Conservation (phyloP, 1,284 basidiomycete species). For the Apiotrichum gamsii region DNA sequence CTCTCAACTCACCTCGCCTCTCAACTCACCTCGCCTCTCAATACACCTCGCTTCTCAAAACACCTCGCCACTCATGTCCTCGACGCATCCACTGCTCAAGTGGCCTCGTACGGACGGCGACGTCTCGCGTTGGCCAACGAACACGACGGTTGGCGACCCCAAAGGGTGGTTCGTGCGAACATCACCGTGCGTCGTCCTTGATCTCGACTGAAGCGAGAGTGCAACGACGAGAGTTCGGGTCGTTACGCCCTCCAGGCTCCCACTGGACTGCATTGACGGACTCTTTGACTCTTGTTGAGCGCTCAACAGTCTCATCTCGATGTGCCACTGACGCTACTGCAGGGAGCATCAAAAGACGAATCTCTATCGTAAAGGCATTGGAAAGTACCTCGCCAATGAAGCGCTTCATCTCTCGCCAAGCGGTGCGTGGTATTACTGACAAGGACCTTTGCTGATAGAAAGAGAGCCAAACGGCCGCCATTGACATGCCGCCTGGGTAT, state of each 20-base stretch:
- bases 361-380: slow-evolving; percentile 28
- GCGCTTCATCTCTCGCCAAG: slow-evolving; percentile 8
- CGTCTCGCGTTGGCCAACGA: slow-evolving; percentile 1
- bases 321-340: too few relatives aligned
- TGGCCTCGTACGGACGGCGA: slow-evolving; percentile 15
- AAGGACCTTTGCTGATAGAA: background rate
- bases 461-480: background rate
- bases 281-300: too few relatives aligned
- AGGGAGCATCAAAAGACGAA: slow-evolving; percentile 20
- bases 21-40: background rate
- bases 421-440: background rate
- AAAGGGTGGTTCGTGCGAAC: slow-evolving; percentile 11
- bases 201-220: too few relatives aligned
- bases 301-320: too few relatives aligned
- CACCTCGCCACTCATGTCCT: background rate
- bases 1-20: background rate
- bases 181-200: too few relatives aligned
- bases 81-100: slow-evolving; percentile 2
- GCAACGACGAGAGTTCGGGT: too few relatives aligned
- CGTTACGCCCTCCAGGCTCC: too few relatives aligned
- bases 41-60: background rate
- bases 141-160: background rate
- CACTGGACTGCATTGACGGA: too few relatives aligned
- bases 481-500: slow-evolving; percentile 30
- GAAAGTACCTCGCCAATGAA: slow-evolving; percentile 20